Conservation (phyloP, 164 flowering plant genomes). For the Stephania yunnanensis region DNA sequence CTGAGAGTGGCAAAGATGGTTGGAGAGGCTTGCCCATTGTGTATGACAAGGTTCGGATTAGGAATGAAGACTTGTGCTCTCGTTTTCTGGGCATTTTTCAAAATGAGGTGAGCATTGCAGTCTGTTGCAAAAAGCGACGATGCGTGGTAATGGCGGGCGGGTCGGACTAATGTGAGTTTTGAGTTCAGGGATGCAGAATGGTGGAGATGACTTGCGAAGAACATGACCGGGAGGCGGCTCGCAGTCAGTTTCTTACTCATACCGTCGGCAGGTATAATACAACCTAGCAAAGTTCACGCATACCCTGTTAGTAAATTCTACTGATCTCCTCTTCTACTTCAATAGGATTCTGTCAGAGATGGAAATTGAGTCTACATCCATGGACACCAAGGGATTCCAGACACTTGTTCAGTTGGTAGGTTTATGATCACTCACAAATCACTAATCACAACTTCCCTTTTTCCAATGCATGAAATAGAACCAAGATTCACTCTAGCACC, state of each 20-base stretch:
- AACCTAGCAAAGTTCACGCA: not conserved
- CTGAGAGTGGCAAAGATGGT: conserved; percentile 66
- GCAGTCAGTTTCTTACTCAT: conserved; percentile 69
- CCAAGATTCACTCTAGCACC: too few species aligned
- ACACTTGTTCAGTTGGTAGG: conserved; percentile 56
- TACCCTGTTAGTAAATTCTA: not conserved
- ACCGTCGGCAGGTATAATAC: conserved; percentile 55
- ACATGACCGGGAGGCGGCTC: conserved; percentile 61
- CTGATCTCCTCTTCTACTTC: not conserved
- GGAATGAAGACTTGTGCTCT: conserved; percentile 37
- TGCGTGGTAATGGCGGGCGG: not conserved
- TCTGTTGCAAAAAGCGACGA: not conserved
- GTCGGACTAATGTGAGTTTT: not conserved
- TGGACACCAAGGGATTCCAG: conserved; percentile 62
- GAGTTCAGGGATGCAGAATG: conserved; percentile 67
- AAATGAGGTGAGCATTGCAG: conserved; percentile 38
- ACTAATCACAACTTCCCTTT: too few species aligned
- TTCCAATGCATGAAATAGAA: too few species aligned
- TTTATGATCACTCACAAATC: not conserved
- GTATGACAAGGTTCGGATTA: conserved; percentile 57
- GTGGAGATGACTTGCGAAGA: conserved; percentile 72
- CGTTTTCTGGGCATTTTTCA: conserved; percentile 49
- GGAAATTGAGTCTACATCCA: conserved; percentile 49
- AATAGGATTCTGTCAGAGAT: conserved; percentile 51
- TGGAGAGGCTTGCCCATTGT: conserved; percentile 55